A percentile compares a stretch with the other conserved stretches of the same genome.
Evolutionary conservation across 2,329 filamentous ascomycete genomes (phyloP).

Genomic region (Pseudogymnoascus pannorum): DNA sequence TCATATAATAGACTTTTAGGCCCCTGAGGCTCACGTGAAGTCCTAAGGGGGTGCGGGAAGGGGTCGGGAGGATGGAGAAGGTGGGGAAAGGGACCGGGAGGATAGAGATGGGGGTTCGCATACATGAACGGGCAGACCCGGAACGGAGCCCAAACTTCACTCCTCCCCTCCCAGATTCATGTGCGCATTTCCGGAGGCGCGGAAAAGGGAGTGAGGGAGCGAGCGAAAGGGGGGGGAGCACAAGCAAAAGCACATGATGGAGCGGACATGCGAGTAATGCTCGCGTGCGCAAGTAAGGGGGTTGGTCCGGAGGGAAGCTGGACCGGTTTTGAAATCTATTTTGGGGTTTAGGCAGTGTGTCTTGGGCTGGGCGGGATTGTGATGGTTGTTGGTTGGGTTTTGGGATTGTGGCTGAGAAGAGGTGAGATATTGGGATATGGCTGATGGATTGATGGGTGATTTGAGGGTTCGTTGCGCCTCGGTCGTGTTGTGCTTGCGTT

Average conservation of each 20-base stretch:
- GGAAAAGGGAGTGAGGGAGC: no score
- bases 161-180: no score
- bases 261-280: background rate
- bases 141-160: no score
- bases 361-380: slow-evolving; percentile 40
- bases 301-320: background rate
- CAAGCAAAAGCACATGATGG: background rate
- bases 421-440: background rate
- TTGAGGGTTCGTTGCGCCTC: background rate
- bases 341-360: slow-evolving; percentile 30
- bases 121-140: no score
- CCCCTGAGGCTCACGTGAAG: no score
- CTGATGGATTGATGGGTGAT: background rate
- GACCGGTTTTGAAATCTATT: background rate
- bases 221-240: no score
- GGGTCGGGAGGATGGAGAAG: no score
- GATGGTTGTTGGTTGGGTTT: slow-evolving; percentile 3
- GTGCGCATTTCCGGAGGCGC: no score
- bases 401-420: background rate
- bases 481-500: background rate
- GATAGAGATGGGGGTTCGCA: no score
- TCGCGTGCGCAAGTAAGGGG: background rate
- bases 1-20: no score
- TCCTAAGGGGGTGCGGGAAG: no score
- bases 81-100: no score